A percentile compares a stretch with the other conserved stretches of the same genome.
These are phyloP conservation scores for Passiflora organensis DNA, from an alignment of 345 rosid species.

Conservation along the genomic window DNA sequence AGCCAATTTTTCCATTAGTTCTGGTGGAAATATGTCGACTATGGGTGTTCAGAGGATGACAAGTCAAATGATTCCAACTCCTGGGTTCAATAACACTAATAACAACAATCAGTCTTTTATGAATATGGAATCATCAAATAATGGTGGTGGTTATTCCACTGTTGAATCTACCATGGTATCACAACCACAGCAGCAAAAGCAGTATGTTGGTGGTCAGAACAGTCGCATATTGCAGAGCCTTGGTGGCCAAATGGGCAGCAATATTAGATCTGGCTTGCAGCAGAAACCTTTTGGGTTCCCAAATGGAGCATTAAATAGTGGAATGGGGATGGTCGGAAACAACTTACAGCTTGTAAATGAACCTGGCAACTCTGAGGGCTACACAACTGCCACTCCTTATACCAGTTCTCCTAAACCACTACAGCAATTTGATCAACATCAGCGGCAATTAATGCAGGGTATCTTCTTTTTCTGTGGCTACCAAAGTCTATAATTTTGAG, in stretches of 20 bases:
- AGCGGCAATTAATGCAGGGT: conserved; percentile 60
- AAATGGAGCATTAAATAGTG: conserved; percentile 57
- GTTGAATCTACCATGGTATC: conserved; percentile 57
- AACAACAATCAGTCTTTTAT: conserved; percentile 50
- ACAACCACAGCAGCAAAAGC: conserved; percentile 66
- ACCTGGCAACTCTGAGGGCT: conserved; percentile 51
- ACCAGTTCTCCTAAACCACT: conserved; percentile 52
- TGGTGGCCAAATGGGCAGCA: conserved; percentile 67
- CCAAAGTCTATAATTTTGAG: too few relatives aligned
- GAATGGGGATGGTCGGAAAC: conserved; percentile 55
- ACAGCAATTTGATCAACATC: conserved; percentile 63
- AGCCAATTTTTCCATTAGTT: conserved; percentile 54
- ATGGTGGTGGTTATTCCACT: conserved; percentile 55
- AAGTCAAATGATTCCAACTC: conserved; percentile 93
- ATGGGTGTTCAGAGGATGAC: conserved; percentile 55
- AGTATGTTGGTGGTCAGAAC: conserved; percentile 51
- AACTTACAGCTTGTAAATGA: conserved; percentile 47
- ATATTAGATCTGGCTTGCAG: conserved; percentile 60
- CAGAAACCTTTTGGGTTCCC: conserved; percentile 60
- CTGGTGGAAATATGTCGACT: conserved; percentile 72
- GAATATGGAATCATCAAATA: conserved; percentile 61
- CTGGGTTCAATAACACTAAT: conserved; percentile 55
- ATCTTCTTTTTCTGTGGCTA: conserved; percentile 10
- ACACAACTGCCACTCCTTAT: conserved; percentile 40
- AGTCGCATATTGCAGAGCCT: conserved; percentile 60